phyloP scores from a whole-genome alignment of 1,284 basidiomycete species.

The Cystobasidium sp. region DNA sequence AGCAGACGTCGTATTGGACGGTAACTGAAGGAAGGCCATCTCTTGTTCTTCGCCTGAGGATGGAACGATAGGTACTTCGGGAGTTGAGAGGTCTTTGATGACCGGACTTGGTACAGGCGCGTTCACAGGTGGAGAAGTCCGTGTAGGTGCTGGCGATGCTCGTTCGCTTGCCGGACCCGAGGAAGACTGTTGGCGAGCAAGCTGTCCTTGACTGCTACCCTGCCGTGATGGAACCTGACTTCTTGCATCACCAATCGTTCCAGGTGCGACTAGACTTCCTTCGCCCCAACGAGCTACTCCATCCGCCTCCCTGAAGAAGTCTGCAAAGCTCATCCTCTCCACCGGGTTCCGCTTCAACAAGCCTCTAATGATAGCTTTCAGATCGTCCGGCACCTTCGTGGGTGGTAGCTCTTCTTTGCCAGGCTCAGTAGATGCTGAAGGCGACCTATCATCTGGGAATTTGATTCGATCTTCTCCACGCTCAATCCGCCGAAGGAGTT shows the following conservation, averaged over 20 bases:
- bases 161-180: not conserved
- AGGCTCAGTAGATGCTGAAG: constrained; percentile 58
- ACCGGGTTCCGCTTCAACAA: constrained; percentile 82
- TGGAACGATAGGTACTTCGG: constrained; percentile 26
- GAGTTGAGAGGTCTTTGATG: not conserved
- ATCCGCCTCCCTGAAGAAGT: constrained; percentile 75
- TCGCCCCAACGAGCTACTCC: constrained; percentile 46
- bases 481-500: constrained; percentile 92
- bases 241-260: constrained; percentile 23
- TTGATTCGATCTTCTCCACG: constrained; percentile 72
- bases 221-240: not conserved
- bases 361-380: constrained; percentile 83
- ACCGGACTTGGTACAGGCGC: not conserved
- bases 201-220: not conserved
- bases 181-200: not conserved
- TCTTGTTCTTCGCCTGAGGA: constrained; percentile 42
- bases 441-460: constrained; percentile 80
- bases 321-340: constrained; percentile 86
- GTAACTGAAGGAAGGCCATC: constrained; percentile 13
- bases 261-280: constrained; percentile 37
- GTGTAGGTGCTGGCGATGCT: not conserved
- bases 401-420: constrained; percentile 37
- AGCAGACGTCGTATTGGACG: not conserved
- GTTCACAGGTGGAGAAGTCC: not conserved
- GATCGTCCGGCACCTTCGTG: constrained; percentile 70